phyloP scores from a whole-genome alignment of 192 early-diverging fungal genomes.

The Dissophora ornata region DNA sequence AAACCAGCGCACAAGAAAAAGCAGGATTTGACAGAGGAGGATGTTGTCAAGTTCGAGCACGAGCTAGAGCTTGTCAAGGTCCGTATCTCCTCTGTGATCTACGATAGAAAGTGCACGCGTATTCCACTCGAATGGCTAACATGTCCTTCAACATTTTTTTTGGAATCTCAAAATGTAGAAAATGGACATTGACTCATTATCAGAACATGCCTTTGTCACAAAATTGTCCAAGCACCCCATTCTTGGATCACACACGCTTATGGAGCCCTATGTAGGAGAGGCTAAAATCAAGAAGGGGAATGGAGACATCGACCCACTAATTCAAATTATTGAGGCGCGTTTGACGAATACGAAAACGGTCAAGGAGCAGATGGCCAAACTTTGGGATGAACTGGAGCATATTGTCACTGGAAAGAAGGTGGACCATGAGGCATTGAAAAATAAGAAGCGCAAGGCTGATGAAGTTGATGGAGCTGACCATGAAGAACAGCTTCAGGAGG shows the following conservation, averaged over 20 bases:
- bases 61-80: slow-evolving; percentile 48
- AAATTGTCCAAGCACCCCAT: slow-evolving; percentile 46
- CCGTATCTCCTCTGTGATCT: background rate
- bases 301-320: slow-evolving; percentile 2
- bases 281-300: slow-evolving; percentile 10
- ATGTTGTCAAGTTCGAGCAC: slow-evolving; percentile 40
- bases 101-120: too few species aligned
- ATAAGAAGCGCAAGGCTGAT: slow-evolving; percentile 47
- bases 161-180: too few species aligned
- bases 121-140: too few species aligned
- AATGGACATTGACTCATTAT: slow-evolving; percentile 47
- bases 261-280: slow-evolving; percentile 30
- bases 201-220: slow-evolving; percentile 29
- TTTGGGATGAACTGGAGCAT: slow-evolving; percentile 49
- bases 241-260: slow-evolving; percentile 36
- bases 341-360: slow-evolving; percentile 43
- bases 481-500: slow-evolving; percentile 14
- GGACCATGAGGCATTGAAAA: slow-evolving; percentile 21
- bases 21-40: slow-evolving; percentile 36
- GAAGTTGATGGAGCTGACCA: slow-evolving; percentile 23
- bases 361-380: slow-evolving; percentile 38
- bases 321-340: slow-evolving; percentile 33
- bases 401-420: slow-evolving; percentile 35
- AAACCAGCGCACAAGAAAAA: slow-evolving; percentile 25
- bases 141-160: too few species aligned